Evolutionary conservation across 495 filamentous ascomycete genomes (phyloP), one percentile per base, ranked within the genome.

Genomic region (Aspergillus affinis): DNA sequence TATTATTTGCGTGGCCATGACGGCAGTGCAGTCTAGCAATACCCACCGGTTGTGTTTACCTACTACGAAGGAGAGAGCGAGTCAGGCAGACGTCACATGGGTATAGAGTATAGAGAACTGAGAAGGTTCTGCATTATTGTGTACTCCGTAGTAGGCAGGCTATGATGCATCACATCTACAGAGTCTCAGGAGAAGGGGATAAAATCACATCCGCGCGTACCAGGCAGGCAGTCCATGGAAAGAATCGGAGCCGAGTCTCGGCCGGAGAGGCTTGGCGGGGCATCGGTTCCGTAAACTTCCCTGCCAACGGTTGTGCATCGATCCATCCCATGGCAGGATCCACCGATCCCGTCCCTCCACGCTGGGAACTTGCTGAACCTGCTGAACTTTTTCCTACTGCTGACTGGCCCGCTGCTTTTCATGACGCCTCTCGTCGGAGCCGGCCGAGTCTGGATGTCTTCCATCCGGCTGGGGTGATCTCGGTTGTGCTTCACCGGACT

Each of bases 231-330:
- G n/a, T n/a, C 17, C 10, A 9, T 7, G 47, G 47, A 15, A 49
- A 19, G 19, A 27, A 46, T 68, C 71, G 71, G 71, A 12, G 53
- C 71, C 71, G 71, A 72, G 59, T 52, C 65, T 74, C 71, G 71
- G 71, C 71, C 71, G 71, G 56, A 10, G 13, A 17, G 17, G 17
- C 60, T 66, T 70, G 61, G 59, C 61, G 32, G 19, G 44, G 41
- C 29, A 20, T 19, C 57, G 51, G 60, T 53, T 55, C 57, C 61
- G 48, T 44, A 30, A 49, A 50, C 55, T 53, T 53, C 48, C 51
- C 57, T 62, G 44, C 46, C 55, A 66, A 60, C 47, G 27, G 51
- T 32, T 64, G 55, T 53, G 57, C 30, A 59, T 55, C 59, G 58
- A 47, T 59, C 59, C 36, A 15, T 41, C 36, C 36, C 36, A 41